A percentile compares a stretch with the other conserved stretches of the same genome.
Conservation (phyloP, 2,329 filamentous ascomycete species). For the Colletotrichum sp. region DNA sequence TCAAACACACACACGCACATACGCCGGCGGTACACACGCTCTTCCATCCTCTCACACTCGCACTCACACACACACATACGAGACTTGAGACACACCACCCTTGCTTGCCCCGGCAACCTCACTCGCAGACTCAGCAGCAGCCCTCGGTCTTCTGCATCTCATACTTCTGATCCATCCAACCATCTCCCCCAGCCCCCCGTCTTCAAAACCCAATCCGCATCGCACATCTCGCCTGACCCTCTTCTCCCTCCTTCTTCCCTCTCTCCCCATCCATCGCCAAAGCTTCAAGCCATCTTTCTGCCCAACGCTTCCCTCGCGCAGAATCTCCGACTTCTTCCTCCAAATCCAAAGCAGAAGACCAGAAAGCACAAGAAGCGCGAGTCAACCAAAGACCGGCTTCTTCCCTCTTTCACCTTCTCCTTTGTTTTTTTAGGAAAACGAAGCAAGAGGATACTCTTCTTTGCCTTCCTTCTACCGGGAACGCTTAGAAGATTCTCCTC, state of each 20-base stretch:
- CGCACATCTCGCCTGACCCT: slow-evolving; percentile 20
- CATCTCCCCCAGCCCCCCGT: slow-evolving; percentile 21
- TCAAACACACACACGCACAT: not conserved
- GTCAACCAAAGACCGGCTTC: slow-evolving; percentile 25
- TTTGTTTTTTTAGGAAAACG: slow-evolving; percentile 61
- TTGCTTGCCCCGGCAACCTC: slow-evolving; percentile 21
- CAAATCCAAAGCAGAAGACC: slow-evolving; percentile 21
- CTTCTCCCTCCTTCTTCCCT: slow-evolving; percentile 22
- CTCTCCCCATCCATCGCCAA: slow-evolving; percentile 19
- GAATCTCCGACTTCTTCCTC: slow-evolving; percentile 1
- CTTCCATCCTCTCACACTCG: not conserved
- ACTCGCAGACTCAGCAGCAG: not conserved
- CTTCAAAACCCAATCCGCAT: slow-evolving; percentile 26
- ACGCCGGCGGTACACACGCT: not conserved
- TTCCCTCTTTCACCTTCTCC: slow-evolving; percentile 43
- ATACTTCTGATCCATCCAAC: slow-evolving; percentile 14
- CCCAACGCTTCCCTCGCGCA: not conserved
- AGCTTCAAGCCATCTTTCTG: slow-evolving; percentile 14
- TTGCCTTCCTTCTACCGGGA: slow-evolving; percentile 66
- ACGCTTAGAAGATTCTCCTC: slow-evolving; percentile 66
- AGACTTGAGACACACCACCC: slow-evolving; percentile 6
- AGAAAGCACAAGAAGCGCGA: slow-evolving; percentile 22
- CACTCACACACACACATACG: not conserved
- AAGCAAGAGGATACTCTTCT: slow-evolving; percentile 72
- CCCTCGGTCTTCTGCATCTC: slow-evolving; percentile 13